phyloP scores from a whole-genome alignment of 164 flowering plant genomes.

The Vitis rupestris region DNA sequence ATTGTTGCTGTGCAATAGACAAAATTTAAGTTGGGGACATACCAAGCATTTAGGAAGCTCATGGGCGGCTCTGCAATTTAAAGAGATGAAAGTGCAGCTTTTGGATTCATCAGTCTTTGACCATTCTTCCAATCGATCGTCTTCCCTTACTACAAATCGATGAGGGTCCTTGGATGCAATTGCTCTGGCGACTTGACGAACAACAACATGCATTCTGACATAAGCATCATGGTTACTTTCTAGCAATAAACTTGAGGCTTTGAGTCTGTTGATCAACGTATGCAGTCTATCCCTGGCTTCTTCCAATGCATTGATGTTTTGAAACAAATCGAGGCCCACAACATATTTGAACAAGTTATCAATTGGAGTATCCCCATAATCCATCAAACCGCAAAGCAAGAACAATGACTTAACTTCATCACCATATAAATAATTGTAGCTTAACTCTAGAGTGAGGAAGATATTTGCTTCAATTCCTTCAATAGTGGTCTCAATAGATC shows the following conservation, averaged over 20 bases:
- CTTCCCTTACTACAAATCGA: background rate
- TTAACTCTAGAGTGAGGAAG: too few relatives aligned
- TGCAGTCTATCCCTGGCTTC: slow-evolving; percentile 11
- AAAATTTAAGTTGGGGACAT: slow-evolving; percentile 10
- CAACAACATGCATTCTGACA: too few relatives aligned
- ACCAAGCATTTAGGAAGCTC: slow-evolving; percentile 11
- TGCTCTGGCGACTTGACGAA: too few relatives aligned
- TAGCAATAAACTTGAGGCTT: background rate
- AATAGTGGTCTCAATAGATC: too few relatives aligned
- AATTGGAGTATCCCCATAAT: background rate
- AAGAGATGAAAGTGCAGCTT: background rate
- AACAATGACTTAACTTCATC: too few relatives aligned
- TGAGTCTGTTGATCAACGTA: slow-evolving; percentile 2
- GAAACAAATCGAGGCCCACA: slow-evolving; percentile 5
- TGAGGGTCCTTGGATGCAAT: background rate
- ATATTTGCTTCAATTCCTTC: too few relatives aligned
- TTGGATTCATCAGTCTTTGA: background rate
- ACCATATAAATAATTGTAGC: too few relatives aligned
- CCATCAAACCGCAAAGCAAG: too few relatives aligned
- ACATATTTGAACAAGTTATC: slow-evolving; percentile 4
- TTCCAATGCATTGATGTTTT: background rate
- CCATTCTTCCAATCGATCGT: background rate
- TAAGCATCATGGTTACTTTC: too few relatives aligned
- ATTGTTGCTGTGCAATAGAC: background rate
- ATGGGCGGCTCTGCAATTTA: background rate